Percentiles rank a stretch among this genome's conserved stretches.
Evolutionary conservation across 148 eudicot species (phyloP).

Genomic region (Rheum nobile): DNA sequence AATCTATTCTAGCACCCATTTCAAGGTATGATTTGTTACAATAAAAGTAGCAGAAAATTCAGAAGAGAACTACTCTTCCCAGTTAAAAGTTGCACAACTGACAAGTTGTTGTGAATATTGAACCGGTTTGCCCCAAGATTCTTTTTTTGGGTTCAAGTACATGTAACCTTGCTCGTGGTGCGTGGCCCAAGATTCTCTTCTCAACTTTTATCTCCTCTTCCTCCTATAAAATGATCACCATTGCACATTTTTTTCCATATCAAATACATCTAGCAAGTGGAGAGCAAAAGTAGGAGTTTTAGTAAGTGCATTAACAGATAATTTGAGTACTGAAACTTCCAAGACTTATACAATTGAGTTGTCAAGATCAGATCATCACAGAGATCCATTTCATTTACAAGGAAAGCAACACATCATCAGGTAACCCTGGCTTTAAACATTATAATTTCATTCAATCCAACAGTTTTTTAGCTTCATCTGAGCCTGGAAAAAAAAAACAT

Average conservation of each 20-base stretch:
- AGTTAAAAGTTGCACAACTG: not conserved
- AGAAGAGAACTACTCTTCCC: not conserved
- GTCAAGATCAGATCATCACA: constrained; percentile 4
- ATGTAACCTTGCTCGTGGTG: too few species aligned
- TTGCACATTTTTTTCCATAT: constrained; percentile 12
- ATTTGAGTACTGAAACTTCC: constrained; percentile 11
- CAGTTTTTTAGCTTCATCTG: not conserved
- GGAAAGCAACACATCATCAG: constrained; percentile 10
- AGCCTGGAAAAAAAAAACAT: constrained; percentile 12
- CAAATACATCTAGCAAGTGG: constrained; percentile 15
- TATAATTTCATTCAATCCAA: not conserved
- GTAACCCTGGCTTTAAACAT: constrained; percentile 4
- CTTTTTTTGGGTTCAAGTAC: too few species aligned
- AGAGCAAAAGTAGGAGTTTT: constrained; percentile 11
- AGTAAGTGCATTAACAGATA: constrained; percentile 23
- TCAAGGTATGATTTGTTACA: constrained; percentile 43
- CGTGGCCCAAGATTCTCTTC: constrained; percentile 54
- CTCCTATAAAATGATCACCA: constrained; percentile 41
- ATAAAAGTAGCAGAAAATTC: not conserved
- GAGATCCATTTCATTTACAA: too few species aligned
- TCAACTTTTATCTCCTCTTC: constrained; percentile 23
- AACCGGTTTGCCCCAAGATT: too few species aligned
- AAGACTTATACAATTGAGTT: not conserved
- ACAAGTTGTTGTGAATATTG: not conserved
- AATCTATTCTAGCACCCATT: constrained; percentile 63